Evolutionary conservation across 208 protist species (phyloP).

Genomic region (Leishmania amazonensis): DNA sequence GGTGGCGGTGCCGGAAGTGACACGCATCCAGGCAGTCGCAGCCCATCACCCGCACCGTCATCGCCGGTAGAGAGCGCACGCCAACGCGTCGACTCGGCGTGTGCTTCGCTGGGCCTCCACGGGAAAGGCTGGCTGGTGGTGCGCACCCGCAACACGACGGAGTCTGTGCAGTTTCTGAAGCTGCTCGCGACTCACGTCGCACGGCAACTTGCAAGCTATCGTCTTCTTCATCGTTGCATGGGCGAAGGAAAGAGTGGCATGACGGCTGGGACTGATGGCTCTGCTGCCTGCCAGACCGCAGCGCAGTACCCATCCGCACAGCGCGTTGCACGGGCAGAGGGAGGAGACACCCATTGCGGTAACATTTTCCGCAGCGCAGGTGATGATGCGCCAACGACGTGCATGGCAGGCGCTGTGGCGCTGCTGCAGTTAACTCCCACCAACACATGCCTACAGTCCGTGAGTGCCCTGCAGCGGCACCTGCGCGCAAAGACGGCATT

Average conservation of each 20-base stretch:
- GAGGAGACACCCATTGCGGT: background rate
- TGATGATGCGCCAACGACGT: background rate
- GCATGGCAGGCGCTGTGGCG: background rate
- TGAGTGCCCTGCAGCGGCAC: constrained; percentile 31
- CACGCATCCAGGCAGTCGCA: constrained; percentile 1
- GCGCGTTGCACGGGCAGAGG: background rate
- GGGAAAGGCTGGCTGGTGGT: constrained; percentile 37
- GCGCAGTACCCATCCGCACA: background rate
- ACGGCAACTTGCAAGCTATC: constrained; percentile 17
- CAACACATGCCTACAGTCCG: constrained; percentile 23
- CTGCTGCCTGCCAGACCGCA: background rate
- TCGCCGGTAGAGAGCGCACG: constrained; percentile 20
- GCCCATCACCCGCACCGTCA: constrained; percentile 3
- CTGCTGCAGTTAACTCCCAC: constrained; percentile 24
- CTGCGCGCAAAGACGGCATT: constrained; percentile 67
- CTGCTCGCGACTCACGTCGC: constrained; percentile 25
- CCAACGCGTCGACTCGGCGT: constrained; percentile 47
- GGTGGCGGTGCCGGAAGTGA: background rate
- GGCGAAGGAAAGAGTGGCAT: background rate
- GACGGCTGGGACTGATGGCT: background rate
- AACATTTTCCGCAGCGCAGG: background rate
- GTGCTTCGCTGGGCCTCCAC: constrained; percentile 38
- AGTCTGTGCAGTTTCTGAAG: constrained; percentile 47
- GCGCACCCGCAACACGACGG: constrained; percentile 52
- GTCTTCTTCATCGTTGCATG: constrained; percentile 2